phyloP scores from a whole-genome alignment of 352 stramenopile species.

The Globisporangium recalcitrans region DNA sequence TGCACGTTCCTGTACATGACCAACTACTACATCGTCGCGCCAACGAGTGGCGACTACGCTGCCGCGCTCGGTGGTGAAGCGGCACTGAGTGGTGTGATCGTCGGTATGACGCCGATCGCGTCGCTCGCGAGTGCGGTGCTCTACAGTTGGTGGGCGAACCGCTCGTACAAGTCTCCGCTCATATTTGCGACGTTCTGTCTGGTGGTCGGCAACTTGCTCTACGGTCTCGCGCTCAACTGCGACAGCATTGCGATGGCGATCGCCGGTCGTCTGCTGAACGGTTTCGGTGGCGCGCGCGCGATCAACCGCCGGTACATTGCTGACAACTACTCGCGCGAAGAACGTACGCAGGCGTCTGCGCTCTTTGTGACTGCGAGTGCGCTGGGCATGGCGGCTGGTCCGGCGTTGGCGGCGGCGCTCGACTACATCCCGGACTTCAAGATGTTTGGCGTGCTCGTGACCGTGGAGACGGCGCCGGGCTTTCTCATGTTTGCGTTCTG shows the following conservation, averaged over 20 bases:
- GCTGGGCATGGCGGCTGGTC: constrained; percentile 89
- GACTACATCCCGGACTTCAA: constrained; percentile 73
- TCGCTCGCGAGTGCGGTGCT: constrained; percentile 91
- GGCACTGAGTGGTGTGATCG: constrained; percentile 91
- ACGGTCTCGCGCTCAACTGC: constrained; percentile 74
- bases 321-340: constrained; percentile 83
- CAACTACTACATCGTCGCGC: constrained; percentile 98
- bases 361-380: constrained; percentile 91
- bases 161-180: constrained; percentile 84
- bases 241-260: constrained; percentile 87
- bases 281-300: constrained; percentile 87
- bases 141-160: constrained; percentile 94
- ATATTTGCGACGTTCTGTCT: constrained; percentile 79
- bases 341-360: constrained; percentile 89
- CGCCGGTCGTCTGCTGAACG: constrained; percentile 87
- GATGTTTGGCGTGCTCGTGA: constrained; percentile 57
- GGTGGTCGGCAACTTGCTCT: constrained; percentile 85
- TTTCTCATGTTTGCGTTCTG: constrained; percentile 88
- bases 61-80: constrained; percentile 83
- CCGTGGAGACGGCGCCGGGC: constrained; percentile 85
- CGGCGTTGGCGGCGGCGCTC: constrained; percentile 59
- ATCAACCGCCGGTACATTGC: constrained; percentile 91
- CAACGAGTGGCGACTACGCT: constrained; percentile 91
- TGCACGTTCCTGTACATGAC: constrained; percentile 97
- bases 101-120: constrained; percentile 96